These are phyloP conservation scores for Populus euphratica DNA, from an alignment of 345 rosid genomes.

Conservation along the genomic window DNA sequence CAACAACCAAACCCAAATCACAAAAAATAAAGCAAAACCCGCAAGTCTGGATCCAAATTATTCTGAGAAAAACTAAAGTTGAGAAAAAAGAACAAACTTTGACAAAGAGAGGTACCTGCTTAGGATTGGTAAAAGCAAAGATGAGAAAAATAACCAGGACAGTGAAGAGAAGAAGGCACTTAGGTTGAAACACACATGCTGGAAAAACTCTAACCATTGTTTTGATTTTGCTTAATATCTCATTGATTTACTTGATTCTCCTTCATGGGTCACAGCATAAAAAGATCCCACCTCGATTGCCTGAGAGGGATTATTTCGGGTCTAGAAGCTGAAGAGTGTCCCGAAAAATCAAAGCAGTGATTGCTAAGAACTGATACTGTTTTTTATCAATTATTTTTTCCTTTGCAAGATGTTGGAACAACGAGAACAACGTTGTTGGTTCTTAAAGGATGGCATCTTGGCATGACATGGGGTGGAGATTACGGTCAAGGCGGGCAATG, in stretches of 20 bases:
- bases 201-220: conserved; percentile 66
- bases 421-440: background rate
- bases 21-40: conserved; percentile 2
- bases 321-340: background rate
- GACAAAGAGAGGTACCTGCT: conserved; percentile 37
- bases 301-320: background rate
- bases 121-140: conserved; percentile 40
- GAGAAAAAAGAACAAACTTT: background rate
- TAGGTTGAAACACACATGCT: conserved; percentile 52
- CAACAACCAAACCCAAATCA: conserved; percentile 1
- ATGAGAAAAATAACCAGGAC: conserved; percentile 47
- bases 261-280: background rate
- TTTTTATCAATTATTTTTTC: background rate
- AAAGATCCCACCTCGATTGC: background rate
- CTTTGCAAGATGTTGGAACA: background rate
- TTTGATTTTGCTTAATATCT: background rate
- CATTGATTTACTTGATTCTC: background rate
- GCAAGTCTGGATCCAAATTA: conserved; percentile 10
- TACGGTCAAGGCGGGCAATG: background rate
- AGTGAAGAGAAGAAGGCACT: conserved; percentile 49
- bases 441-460: background rate
- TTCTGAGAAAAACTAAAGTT: background rate
- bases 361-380: background rate
- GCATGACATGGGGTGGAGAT: background rate
- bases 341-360: background rate